Conservation (phyloP, 129 eudicot genomes). For the Cynara cardunculus region DNA sequence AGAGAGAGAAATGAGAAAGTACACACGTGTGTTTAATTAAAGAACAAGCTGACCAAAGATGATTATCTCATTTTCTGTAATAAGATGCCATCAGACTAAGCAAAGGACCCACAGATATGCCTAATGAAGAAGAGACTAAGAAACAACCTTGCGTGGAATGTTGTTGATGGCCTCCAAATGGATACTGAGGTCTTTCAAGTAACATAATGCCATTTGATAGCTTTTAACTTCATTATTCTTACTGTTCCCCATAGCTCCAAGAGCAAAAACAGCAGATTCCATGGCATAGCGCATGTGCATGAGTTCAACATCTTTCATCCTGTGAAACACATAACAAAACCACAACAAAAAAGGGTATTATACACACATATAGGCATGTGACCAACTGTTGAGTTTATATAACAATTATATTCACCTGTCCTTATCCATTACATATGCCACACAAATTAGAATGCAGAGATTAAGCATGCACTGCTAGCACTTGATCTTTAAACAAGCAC, state of each 20-base stretch:
- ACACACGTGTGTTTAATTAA: neutral
- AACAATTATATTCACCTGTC: neutral
- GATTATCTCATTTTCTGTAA: neutral
- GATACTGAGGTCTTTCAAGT: conserved; percentile 67
- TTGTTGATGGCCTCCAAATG: conserved; percentile 82
- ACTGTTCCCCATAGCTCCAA: conserved; percentile 75
- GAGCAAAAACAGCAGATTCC: conserved; percentile 80
- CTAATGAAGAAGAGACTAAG: neutral
- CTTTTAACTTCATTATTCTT: conserved; percentile 47
- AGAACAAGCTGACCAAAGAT: neutral
- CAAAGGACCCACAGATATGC: neutral
- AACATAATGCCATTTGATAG: conserved; percentile 44
- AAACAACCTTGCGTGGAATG: conserved; percentile 79
- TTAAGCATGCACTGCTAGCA: neutral
- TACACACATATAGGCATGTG: conserved; percentile 7
- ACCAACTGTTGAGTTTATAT: neutral
- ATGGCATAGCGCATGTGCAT: conserved; percentile 98
- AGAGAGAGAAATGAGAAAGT: neutral
- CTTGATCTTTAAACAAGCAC: neutral
- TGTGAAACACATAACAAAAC: conserved; percentile 28
- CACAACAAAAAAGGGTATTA: conserved; percentile 7
- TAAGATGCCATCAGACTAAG: neutral
- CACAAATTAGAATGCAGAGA: neutral
- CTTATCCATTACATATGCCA: neutral
- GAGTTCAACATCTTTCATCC: conserved; percentile 94